Evolutionary conservation across 1,284 basidiomycete species (phyloP), one percentile per base, ranked within the genome.

Genomic region (Sporisorium scitamineum): DNA sequence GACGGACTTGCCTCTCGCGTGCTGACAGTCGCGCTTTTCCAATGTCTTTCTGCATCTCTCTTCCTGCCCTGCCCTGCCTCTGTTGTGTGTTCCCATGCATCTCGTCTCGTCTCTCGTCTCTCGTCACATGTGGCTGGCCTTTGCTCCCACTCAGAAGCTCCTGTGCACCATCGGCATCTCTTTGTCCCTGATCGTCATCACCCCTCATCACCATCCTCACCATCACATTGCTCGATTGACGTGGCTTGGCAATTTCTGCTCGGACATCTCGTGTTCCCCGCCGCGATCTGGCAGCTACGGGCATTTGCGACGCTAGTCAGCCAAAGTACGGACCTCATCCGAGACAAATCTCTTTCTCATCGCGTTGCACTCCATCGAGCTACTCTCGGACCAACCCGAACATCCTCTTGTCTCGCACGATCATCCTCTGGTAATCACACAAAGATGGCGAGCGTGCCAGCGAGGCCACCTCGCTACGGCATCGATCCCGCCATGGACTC

Each of bases 381-480:
- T 5, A 18, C 37, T 39, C 18, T 39, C 18, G 18, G 37, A 39
- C 20, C 39, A 42, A 20, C n/a, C 8, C 20, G n/a, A 3, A 16
- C 3, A 20, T n/a, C 7, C 39, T 16, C n/a, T 9, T 3, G n/a
- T 42, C 8, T 42, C 39, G 5, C 18, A 42, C 39, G n/a, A 16
- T 20, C 39, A 8, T 20, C 39, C n/a, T 20, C n/a, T 8, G 6
- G 8, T 20, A 8, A 42, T 16, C 18, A 20, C 22, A 53, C 24
- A 63, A 16, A n/a, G 51, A 74, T 74, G 62, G 66, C 71, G 29
- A 70, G 62, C 56, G 52, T 37, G 27, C 71, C 71, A 24, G 51
- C 55, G 32, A 65, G 71, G 53, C 71, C 71, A 53, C 71, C 71
- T 47, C 61, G 71, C 44, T 69, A 45, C 51, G 71, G 71, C 59